Percentiles rank a stretch among this genome's conserved stretches.
phyloP scores from a whole-genome alignment of 1,284 basidiomycete genomes.

The Amylostereum areolatum region DNA sequence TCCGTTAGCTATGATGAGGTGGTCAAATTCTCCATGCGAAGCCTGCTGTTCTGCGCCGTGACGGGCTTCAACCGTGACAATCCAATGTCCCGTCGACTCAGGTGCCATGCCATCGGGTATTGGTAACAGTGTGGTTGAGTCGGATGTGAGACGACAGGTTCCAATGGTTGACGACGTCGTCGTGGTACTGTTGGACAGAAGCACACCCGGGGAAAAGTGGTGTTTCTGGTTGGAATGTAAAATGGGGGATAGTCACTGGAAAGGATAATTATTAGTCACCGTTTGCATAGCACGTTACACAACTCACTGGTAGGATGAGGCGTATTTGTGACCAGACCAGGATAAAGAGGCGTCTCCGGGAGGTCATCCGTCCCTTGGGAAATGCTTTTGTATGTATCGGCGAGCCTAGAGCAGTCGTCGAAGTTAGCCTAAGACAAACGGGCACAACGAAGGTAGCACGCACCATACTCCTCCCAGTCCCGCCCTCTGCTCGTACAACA shows the following conservation, averaged over 20 bases:
- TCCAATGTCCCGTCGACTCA: constrained; percentile 11
- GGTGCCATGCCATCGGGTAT: constrained; percentile 40
- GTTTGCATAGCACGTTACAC: neutral
- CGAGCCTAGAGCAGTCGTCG: constrained; percentile 24
- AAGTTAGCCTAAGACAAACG: neutral
- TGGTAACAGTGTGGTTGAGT: constrained; percentile 33
- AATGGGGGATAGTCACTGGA: constrained; percentile 44
- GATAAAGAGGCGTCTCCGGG: constrained; percentile 51
- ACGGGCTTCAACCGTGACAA: constrained; percentile 9
- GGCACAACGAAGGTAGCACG: neutral
- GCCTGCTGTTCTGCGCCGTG: constrained; percentile 3
- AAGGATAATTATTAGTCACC: neutral
- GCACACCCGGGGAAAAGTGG: constrained; percentile 44
- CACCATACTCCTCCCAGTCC: constrained; percentile 49
- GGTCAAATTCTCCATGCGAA: constrained; percentile 32
- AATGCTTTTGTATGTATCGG: constrained; percentile 29
- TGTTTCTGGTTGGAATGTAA: constrained; percentile 44
- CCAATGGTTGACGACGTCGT: constrained; percentile 31
- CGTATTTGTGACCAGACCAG: constrained; percentile 47
- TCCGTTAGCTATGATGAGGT: constrained; percentile 48
- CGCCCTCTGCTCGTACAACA: constrained; percentile 44
- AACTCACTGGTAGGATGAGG: constrained; percentile 35
- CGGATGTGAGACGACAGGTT: constrained; percentile 34
- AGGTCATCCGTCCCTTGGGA: constrained; percentile 34
- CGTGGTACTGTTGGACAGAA: constrained; percentile 40